These are phyloP conservation scores for Neonectria ditissima DNA, from an alignment of 2,329 filamentous ascomycete genomes.

Conservation along the genomic window DNA sequence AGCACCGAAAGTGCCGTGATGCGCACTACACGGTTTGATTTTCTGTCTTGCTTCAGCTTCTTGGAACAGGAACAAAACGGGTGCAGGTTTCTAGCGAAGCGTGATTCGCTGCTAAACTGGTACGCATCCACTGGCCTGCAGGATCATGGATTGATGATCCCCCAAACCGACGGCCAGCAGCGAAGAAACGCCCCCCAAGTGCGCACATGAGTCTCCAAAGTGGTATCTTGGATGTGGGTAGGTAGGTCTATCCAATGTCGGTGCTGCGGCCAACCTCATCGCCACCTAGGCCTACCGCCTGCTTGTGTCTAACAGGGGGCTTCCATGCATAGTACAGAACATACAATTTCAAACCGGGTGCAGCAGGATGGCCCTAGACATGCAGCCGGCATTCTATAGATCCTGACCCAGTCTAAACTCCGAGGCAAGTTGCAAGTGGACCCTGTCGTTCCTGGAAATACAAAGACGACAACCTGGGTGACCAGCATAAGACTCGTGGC, in stretches of 20 bases:
- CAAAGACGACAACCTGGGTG: not conserved
- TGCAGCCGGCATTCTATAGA: conserved; percentile 19
- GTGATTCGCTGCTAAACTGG: conserved; percentile 1
- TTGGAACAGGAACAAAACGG: conserved; percentile 6
- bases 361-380: conserved; percentile 20
- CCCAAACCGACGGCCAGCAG: conserved; percentile 13
- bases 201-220: not conserved
- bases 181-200: not conserved
- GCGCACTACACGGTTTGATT: conserved; percentile 11
- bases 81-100: not conserved
- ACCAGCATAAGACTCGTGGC: not conserved
- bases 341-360: conserved; percentile 17
- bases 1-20: conserved; percentile 3
- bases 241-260: conserved; percentile 19
- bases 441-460: conserved; percentile 17
- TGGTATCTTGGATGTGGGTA: conserved; percentile 24
- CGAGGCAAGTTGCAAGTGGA: conserved; percentile 14
- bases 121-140: conserved; percentile 14
- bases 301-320: conserved; percentile 15
- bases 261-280: conserved; percentile 15
- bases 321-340: conserved; percentile 14
- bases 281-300: conserved; percentile 17
- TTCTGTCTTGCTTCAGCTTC: conserved; percentile 8
- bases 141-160: conserved; percentile 18
- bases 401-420: conserved; percentile 1